phyloP scores from a whole-genome alignment of 306 rosid genomes.

The Chamaecrista fasciculata region DNA sequence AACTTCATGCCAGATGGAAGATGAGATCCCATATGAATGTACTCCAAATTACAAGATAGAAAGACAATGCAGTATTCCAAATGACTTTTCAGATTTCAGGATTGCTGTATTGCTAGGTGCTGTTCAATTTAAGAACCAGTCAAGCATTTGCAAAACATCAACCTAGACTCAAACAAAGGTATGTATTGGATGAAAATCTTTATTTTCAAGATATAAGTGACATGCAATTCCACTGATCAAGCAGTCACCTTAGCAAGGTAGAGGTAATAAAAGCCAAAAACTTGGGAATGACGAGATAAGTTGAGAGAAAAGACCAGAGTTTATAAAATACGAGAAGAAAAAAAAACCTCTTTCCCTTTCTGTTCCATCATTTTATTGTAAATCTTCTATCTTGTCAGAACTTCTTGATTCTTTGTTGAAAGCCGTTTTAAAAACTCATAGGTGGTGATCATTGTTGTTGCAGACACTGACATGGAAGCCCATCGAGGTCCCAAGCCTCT shows the following conservation, averaged over 20 bases:
- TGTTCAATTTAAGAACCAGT: neutral
- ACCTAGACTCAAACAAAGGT: neutral
- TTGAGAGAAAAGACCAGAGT: constrained; percentile 21
- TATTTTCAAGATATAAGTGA: constrained; percentile 18
- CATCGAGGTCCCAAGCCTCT: constrained; percentile 79
- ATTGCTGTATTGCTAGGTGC: neutral
- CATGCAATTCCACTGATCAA: constrained; percentile 27
- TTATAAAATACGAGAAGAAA: constrained; percentile 19
- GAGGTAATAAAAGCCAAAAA: neutral
- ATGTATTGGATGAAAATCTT: neutral
- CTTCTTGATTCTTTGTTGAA: constrained; percentile 65
- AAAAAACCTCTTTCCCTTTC: neutral
- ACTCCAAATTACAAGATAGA: neutral
- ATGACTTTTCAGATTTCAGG: neutral
- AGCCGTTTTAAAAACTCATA: constrained; percentile 77
- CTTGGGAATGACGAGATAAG: constrained; percentile 1
- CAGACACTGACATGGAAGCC: constrained; percentile 76
- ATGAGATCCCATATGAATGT: neutral
- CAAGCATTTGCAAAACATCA: constrained; percentile 20
- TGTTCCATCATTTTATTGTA: neutral
- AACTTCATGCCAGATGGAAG: neutral
- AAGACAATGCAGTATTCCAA: neutral
- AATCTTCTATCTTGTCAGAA: constrained; percentile 34
- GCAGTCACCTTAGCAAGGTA: constrained; percentile 1
- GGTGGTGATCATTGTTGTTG: constrained; percentile 81